Evolutionary conservation across 495 filamentous ascomycete species (phyloP), one percentile per base, ranked within the genome.

Genomic region (Penicillium desertorum): DNA sequence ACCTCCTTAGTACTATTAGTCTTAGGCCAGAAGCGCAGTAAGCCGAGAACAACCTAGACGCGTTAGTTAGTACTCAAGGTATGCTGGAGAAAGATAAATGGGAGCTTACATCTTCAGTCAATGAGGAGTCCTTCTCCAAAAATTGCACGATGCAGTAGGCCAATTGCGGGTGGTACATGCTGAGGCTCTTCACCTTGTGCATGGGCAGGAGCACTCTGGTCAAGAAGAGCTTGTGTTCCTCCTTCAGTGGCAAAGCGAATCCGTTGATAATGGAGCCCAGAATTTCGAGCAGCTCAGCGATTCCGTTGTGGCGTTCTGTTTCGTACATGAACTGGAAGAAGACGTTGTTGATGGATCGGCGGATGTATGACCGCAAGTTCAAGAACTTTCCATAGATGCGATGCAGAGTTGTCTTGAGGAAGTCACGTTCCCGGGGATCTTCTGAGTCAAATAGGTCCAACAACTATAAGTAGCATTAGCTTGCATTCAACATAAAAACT

Each of bases 301-400:
- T 96, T 16, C 94, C 94, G 68, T 99, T 99, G 77, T 98, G 98
- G 49, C 94, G 83, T 72, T 99, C 94, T 0, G 94, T 99, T 76
- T 99, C 94, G 67, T 99, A 99, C 57, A 88, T 89, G 73, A 99
- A 99, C 69, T 99, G 94, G 83, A 99, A 99, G 80, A 99, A 99
- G 64, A 99, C 94, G 68, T 99, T 98, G 81, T 99, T 98, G 79
- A 99, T 99, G 39, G 95, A 98, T 62, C 94, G 87, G 66, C 94
- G 83, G 65, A 99, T 99, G 74, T 92, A 99, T 11, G 95, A 98
- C 34, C 94, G 85, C 37, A 99, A 80, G 70, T 99, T 99, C 54
- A 99, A 80, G 78, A 99, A 99, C 76, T 99, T 99, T 61, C 94
- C 94, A 65, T 99, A 99, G 66, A 99, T 99, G 45, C 94, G 86